Conservation (phyloP, 805 yeast genomes). For the Candida schatavii region DNA sequence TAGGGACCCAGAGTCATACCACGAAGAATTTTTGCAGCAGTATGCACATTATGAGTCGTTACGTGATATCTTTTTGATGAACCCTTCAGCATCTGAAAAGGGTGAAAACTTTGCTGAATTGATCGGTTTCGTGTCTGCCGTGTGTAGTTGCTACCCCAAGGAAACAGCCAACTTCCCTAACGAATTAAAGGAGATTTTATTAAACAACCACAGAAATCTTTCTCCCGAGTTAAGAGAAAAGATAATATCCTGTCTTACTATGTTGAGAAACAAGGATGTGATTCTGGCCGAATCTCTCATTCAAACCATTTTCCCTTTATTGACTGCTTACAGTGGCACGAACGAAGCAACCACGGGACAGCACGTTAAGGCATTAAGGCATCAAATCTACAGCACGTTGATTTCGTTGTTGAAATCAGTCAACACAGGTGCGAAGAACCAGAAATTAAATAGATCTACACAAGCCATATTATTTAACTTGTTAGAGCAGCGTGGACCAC, state of each 20-base stretch:
- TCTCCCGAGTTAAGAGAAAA: constrained; percentile 88
- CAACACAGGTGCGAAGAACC: constrained; percentile 86
- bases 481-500: constrained; percentile 70
- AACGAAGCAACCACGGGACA: constrained; percentile 44
- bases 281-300: constrained; percentile 77
- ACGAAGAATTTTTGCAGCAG: constrained; percentile 91
- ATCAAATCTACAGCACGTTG: constrained; percentile 76
- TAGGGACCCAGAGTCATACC: constrained; percentile 91
- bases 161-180: constrained; percentile 84
- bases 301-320: constrained; percentile 83
- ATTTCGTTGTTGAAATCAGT: constrained; percentile 76
- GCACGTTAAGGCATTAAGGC: constrained; percentile 79
- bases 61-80: constrained; percentile 78
- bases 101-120: constrained; percentile 74
- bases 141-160: constrained; percentile 83
- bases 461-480: constrained; percentile 90
- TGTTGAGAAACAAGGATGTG: constrained; percentile 83
- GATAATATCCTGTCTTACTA: constrained; percentile 81
- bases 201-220: constrained; percentile 75
- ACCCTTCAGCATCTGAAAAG: constrained; percentile 56
- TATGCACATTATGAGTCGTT: constrained; percentile 89
- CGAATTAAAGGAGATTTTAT: constrained; percentile 67
- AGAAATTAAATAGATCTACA: constrained; percentile 81
- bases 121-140: constrained; percentile 89
- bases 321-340: constrained; percentile 59